Evolutionary conservation across 2,329 filamentous ascomycete species (phyloP), one percentile per base, ranked within the genome.

Genomic region (Sclerotinia sclerotiorum): DNA sequence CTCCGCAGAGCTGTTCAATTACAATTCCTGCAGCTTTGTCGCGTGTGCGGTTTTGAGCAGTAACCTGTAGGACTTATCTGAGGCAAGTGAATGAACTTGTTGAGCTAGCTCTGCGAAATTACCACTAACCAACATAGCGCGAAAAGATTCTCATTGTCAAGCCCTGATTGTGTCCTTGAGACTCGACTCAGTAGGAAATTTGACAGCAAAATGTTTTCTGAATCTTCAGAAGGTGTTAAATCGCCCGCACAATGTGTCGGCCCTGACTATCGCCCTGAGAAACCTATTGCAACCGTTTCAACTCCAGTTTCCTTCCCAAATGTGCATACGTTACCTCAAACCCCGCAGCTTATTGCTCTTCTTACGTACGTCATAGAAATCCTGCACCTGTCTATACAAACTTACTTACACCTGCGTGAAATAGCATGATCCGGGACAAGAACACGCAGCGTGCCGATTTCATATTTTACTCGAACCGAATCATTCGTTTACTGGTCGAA

Each of bases 401-500:
- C 52, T 67, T 56, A 44, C 69, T 72, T 60, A 69, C 57, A 63
- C 64, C 56, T 61, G 32, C 42, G 29, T 67, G 71, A 64, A 68
- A 72, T 76, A 98, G 94, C 71, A 97, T 97, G 86, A 98, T 99
- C 78, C 90, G 95, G 75, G 93, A 97, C 80, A 92, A 91, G 79
- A 87, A 90, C 73, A 99, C 95, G 7, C 88, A 90, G 68, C 91
- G 95, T 69, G 95, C 93, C 71, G 95, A 99, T 80, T 99, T 99
- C 79, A 97, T 99, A 78, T 99, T 99, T 82, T 97, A 98, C 83
- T 97, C 94, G 55, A 99, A 99, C 81, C 89, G 95, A 70, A 98
- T 99, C 79, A 98, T 98, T 79, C 92, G 95, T 44, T 85, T 99
- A 54, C 86, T 99, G 8, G 95, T 99, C 52, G 95, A 99, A 80